Base-by-base conservation (phyloP, 73 alveolate genomes). In the Durusdinium trenchii region DNA sequence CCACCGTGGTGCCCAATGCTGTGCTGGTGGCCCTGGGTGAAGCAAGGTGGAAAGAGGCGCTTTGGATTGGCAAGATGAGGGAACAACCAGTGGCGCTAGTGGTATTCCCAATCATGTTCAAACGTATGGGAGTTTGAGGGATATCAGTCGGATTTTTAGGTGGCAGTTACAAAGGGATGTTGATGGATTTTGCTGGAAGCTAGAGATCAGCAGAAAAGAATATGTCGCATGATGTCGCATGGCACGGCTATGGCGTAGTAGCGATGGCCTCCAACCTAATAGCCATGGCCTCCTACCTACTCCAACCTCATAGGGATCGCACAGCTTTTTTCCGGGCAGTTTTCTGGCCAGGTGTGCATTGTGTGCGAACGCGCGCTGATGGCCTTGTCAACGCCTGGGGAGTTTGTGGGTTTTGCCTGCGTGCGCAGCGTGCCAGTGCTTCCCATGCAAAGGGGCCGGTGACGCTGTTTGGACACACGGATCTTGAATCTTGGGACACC, bases 1-100 rank as follows among this genome's bases (percentile, higher is more conserved):
- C 96, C 32, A 64, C 96, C 0, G 73, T 61, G 86, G 86, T 89
- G 54, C 96, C 96, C 14, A 89, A 89, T 48, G 96, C 96, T 0
- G 96, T 89, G 96, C 35, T 89, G 51, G 64, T 48, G 69, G 96
- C 96, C 3, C 51, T 89, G 51, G 96, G 96, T 0, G 86, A 67
- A 38, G 94, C 75, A 35, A 23, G 94, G 35, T 84, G 94, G 94
- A 51, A 84, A 30, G 94, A 84, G 64, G 20, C 9, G 64, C 64
- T 12, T 54, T 54, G 64, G 9, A 9, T 20, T 12, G 20, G 28
- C 64, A 54, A 9, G 20, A 20, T 20, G 28, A 54, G 64, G 28
- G 28, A 54, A 54, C 64, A 54, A 54, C n/a, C n/a, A n/a, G n/a
- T n/a, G 91, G 91, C 35, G 69, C 69, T 23, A 23, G 23, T 16